Evolutionary conservation across 2,329 filamentous ascomycete genomes (phyloP).

Genomic region (Aspergillus texensis): DNA sequence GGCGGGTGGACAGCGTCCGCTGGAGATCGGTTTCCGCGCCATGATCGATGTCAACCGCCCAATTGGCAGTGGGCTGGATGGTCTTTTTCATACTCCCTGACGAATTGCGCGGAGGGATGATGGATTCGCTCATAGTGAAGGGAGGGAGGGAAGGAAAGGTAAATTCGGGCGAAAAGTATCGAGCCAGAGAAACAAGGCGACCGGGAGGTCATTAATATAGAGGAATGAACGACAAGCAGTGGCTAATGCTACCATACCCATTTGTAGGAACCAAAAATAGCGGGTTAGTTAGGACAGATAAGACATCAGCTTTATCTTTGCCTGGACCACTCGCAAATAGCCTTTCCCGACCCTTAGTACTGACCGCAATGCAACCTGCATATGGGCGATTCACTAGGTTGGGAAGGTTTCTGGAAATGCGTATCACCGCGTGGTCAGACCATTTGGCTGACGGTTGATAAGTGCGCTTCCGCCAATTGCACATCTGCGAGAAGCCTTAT

Average conservation of each 20-base stretch:
- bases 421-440: not conserved
- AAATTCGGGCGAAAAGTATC: not conserved
- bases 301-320: not conserved
- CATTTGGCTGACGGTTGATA: not conserved
- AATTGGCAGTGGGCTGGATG: not conserved
- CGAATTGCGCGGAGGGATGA: not conserved
- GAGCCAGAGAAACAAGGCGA: not conserved
- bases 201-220: not conserved
- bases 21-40: slow-evolving; percentile 38
- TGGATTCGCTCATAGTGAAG: not conserved
- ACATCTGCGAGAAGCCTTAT: not conserved
- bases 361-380: not conserved
- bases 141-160: too few species aligned
- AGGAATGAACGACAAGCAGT: not conserved
- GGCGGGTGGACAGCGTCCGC: slow-evolving; percentile 43
- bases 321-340: not conserved
- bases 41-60: slow-evolving; percentile 18
- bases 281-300: not conserved
- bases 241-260: not conserved
- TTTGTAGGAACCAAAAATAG: not conserved
- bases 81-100: not conserved
- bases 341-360: not conserved
- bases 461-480: not conserved
- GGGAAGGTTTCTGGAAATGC: not conserved
- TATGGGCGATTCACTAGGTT: not conserved